Evolutionary conservation across 371 early-diverging fungal genomes (phyloP).

Genomic region (Mortierella sp.): DNA sequence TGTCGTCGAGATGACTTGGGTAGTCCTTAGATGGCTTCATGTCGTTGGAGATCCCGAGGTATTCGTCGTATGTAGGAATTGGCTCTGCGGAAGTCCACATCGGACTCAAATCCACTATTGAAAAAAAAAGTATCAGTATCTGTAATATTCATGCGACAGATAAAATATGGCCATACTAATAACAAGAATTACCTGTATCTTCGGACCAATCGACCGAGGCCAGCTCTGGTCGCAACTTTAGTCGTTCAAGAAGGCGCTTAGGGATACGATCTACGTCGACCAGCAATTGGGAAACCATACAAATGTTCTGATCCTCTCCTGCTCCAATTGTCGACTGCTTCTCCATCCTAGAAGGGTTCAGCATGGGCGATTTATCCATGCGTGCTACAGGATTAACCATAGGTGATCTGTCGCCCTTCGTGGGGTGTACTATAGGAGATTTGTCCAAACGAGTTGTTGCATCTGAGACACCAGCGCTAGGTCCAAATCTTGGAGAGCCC

Average conservation of each 20-base stretch:
- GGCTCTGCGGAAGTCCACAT: conserved; percentile 31
- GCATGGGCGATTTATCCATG: conserved; percentile 32
- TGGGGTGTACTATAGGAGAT: conserved; percentile 4
- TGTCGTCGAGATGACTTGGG: conserved; percentile 24
- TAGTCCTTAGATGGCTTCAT: conserved; percentile 28
- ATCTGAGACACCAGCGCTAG: conserved; percentile 4
- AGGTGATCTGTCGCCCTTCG: background rate
- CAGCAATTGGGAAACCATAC: conserved; percentile 19
- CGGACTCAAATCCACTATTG: conserved; percentile 41
- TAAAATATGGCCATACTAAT: background rate
- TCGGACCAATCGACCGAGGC: conserved; percentile 32
- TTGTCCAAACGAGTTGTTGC: conserved; percentile 7
- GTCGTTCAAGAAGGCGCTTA: conserved; percentile 34
- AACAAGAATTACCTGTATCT: conserved; percentile 36
- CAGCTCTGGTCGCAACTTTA: conserved; percentile 42
- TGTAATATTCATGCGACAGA: background rate
- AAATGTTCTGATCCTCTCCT: conserved; percentile 18
- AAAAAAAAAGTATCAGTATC: background rate
- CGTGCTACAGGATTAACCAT: conserved; percentile 1
- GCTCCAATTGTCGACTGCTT: conserved; percentile 1
- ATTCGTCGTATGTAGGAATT: conserved; percentile 43
- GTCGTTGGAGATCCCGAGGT: conserved; percentile 32
- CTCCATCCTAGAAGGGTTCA: conserved; percentile 22
- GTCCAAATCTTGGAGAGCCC: conserved; percentile 34
- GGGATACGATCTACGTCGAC: conserved; percentile 52